Percentiles rank a stretch among this genome's conserved stretches.
phyloP scores from a whole-genome alignment of 306 rosid species.

The Quillaja saponaria region DNA sequence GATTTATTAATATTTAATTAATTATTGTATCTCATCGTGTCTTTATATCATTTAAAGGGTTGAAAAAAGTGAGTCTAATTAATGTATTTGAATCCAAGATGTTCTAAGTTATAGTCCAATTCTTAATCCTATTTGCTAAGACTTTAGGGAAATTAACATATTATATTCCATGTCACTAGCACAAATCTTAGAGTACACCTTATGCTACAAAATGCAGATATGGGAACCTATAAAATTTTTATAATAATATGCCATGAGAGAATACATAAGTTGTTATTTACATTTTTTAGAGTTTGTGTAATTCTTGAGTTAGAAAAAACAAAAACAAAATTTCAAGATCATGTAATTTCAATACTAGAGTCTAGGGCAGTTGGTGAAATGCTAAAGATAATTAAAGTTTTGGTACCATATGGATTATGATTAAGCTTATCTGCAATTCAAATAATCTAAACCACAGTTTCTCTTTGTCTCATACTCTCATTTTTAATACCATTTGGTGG shows the following conservation, averaged over 20 bases:
- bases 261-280: too few species aligned
- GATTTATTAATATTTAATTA: conserved; percentile 3
- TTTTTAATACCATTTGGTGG: conserved; percentile 46
- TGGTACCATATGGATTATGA: too few species aligned
- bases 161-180: not conserved
- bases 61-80: conserved; percentile 43
- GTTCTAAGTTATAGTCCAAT: not conserved
- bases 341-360: too few species aligned
- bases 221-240: not conserved
- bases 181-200: not conserved
- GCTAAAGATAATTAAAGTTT: too few species aligned
- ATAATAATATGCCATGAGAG: too few species aligned
- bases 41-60: conserved; percentile 38
- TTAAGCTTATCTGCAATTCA: too few species aligned
- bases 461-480: too few species aligned
- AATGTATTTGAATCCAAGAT: conserved; percentile 57
- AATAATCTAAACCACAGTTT: too few species aligned
- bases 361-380: too few species aligned
- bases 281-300: too few species aligned
- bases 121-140: not conserved
- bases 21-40: conserved; percentile 26
- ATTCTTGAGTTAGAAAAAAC: too few species aligned
- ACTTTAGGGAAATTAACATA: not conserved
- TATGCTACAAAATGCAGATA: conserved; percentile 1
- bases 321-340: too few species aligned